Base-by-base conservation (phyloP, 2,329 filamentous ascomycete genomes). In the Chrysoporthe deuterocubensis region DNA sequence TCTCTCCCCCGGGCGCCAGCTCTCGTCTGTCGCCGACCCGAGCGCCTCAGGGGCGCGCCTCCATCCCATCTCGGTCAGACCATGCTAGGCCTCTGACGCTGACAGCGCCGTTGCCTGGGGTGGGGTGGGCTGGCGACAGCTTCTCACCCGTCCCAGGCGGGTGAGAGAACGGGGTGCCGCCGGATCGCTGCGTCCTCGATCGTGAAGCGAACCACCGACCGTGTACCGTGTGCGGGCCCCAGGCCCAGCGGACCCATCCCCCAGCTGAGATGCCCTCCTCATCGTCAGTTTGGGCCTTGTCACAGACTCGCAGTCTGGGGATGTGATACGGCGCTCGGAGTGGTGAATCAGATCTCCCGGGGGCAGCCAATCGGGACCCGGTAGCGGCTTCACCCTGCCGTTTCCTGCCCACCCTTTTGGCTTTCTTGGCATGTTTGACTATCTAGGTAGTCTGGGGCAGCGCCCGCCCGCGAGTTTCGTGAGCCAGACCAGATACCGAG, bases 341-440 rank as follows among this genome's bases (percentile, higher is more conserved):
- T 68, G 67, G 58, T 68, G 63, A 68, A 66, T 62, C 67, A 62
- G 63, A 62, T 65, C 50, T 65, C 57, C 50, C 61, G 67, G 58
- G 42, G 62, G 61, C 58, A 26, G 14, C 57, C 63, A 68, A 68
- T 68, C 67, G 67, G 58, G 54, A 57, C 58, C 63, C 58, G 67
- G 63, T 65, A 66, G 62, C 56, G 48, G 46, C 52, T 44, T 21
- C 34, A 44, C 42, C 57, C 40, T 44, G 16, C 9, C 65, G 54
- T 62, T 66, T 63, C 52, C 43, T 43, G 26, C 59, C 56, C 13
- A 43, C 43, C 67, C 50, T 64, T 46, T 59, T 46, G 48, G 32
- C 62, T 62, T 46, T 21, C 67, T 69, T 69, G 67, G 67, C 67
- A 61, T 48, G 64, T 69, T 69, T 69, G 59, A 69, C 60, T 32